Conservation (phyloP, 805 yeast species). For the Scheffersomyces coipomensis region DNA sequence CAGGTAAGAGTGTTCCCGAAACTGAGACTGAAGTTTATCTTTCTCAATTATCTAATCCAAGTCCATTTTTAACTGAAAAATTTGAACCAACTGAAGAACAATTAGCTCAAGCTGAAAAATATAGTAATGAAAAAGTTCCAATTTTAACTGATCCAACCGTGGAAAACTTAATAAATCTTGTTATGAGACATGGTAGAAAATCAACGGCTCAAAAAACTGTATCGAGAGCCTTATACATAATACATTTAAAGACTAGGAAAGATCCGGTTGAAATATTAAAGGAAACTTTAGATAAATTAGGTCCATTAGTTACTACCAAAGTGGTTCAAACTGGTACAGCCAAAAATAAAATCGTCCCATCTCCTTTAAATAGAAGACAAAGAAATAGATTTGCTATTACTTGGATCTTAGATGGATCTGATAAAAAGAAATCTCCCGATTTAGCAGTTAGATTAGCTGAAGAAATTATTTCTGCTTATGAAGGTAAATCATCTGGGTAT, state of each 20-base stretch:
- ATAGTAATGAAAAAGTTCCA: conserved; percentile 58
- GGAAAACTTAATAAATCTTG: conserved; percentile 75
- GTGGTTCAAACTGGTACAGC: conserved; percentile 84
- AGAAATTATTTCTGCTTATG: conserved; percentile 74
- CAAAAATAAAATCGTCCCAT: conserved; percentile 76
- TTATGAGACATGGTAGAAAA: conserved; percentile 92
- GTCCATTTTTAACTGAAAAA: conserved; percentile 28
- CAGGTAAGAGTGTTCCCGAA: conserved; percentile 29
- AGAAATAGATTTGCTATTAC: conserved; percentile 82
- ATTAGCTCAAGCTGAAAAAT: conserved; percentile 49
- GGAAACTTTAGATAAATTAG: conserved; percentile 73
- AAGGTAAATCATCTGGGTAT: conserved; percentile 78
- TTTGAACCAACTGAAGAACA: conserved; percentile 69
- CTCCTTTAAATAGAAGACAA: conserved; percentile 78
- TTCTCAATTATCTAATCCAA: conserved; percentile 37
- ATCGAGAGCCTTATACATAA: conserved; percentile 76
- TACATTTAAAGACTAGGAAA: conserved; percentile 65
- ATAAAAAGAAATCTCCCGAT: conserved; percentile 74
- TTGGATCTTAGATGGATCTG: conserved; percentile 88
- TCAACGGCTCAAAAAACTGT: conserved; percentile 72
- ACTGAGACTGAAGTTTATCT: conserved; percentile 36
- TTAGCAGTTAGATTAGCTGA: conserved; percentile 88
- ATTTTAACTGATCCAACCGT: conserved; percentile 64
- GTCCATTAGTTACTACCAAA: conserved; percentile 79
- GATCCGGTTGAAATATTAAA: conserved; percentile 81